A percentile compares a stretch with the other conserved stretches of the same genome.
Evolutionary conservation across 352 stramenopile species (phyloP).

Genomic region (Phytophthora rubi): DNA sequence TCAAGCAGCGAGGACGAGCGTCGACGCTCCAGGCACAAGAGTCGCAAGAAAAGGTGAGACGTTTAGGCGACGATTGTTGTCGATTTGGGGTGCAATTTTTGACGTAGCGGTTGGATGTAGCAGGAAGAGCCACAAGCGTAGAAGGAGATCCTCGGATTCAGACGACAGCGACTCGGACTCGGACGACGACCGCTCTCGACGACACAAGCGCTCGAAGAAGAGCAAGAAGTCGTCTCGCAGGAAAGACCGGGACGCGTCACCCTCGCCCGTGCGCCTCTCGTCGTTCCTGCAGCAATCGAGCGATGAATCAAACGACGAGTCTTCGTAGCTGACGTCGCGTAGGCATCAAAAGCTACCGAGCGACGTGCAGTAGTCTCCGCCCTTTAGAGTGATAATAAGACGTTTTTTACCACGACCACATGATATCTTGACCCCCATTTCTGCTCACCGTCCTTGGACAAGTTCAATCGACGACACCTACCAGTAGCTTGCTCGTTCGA

Average conservation of each 20-base stretch:
- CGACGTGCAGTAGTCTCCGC: background rate
- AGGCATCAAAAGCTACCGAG: constrained; percentile 1
- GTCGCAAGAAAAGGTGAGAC: constrained; percentile 79
- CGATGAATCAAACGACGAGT: constrained; percentile 34
- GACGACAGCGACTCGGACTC: constrained; percentile 43
- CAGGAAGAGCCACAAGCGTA: constrained; percentile 70
- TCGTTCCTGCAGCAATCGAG: constrained; percentile 89
- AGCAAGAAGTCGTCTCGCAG: constrained; percentile 49
- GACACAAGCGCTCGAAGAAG: constrained; percentile 45
- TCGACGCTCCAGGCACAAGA: constrained; percentile 62
- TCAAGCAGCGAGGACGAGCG: constrained; percentile 61
- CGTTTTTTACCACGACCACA: constrained; percentile 19
- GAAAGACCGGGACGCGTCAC: constrained; percentile 50
- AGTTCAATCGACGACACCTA: constrained; percentile 4
- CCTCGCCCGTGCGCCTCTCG: constrained; percentile 83
- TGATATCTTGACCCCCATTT: constrained; percentile 28
- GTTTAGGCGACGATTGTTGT: constrained; percentile 1
- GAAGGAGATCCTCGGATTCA: constrained; percentile 55
- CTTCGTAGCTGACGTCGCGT: constrained; percentile 18
- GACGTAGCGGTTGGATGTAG: constrained; percentile 21
- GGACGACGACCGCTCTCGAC: constrained; percentile 39
- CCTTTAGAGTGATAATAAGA: too few relatives aligned
- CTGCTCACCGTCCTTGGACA: constrained; percentile 11
- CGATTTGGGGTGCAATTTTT: constrained; percentile 2
- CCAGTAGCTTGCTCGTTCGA: background rate